A percentile compares a stretch with the other conserved stretches of the same genome.
Evolutionary conservation across 305 asterid species (phyloP).

Genomic region (Solanum chacoense): DNA sequence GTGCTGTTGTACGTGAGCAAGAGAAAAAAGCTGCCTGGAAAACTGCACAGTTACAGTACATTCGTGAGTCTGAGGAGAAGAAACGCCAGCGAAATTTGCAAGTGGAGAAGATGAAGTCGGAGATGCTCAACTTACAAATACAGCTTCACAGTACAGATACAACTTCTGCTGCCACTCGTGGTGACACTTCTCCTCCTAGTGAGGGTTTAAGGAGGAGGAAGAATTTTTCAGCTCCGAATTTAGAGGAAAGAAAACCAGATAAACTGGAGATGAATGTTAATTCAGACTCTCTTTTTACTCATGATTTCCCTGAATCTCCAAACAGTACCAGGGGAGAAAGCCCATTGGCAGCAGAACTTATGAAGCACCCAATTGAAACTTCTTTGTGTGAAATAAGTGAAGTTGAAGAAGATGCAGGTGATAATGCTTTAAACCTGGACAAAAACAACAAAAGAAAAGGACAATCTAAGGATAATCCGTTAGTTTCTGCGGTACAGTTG

Average conservation of each 20-base stretch:
- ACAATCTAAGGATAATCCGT: conserved; percentile 56
- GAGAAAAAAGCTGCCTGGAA: conserved; percentile 98
- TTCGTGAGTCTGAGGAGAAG: conserved; percentile 89
- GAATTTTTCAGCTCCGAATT: conserved; percentile 28
- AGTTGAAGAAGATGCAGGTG: conserved; percentile 51
- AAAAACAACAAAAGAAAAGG: conserved; percentile 39
- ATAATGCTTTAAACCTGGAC: conserved; percentile 22
- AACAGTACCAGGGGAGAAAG: conserved; percentile 35
- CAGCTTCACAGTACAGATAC: conserved; percentile 75
- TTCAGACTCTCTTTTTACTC: conserved; percentile 34
- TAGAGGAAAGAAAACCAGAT: conserved; percentile 36
- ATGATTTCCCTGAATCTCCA: conserved; percentile 56
- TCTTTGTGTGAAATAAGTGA: conserved; percentile 64
- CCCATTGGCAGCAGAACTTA: conserved; percentile 38
- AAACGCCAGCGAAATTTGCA: conserved; percentile 83
- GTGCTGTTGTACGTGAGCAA: conserved; percentile 95
- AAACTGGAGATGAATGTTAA: conserved; percentile 36
- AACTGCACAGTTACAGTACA: conserved; percentile 80
- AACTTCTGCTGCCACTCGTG: conserved; percentile 43
- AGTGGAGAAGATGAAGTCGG: conserved; percentile 99
- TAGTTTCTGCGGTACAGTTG: conserved; percentile 87
- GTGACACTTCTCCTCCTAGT: conserved; percentile 44
- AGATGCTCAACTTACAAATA: conserved; percentile 92
- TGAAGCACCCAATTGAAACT: conserved; percentile 36
- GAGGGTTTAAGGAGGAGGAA: conserved; percentile 64